Evolutionary conservation across 345 rosid genomes (phyloP).

Genomic region (Eucalyptus decipiens): DNA sequence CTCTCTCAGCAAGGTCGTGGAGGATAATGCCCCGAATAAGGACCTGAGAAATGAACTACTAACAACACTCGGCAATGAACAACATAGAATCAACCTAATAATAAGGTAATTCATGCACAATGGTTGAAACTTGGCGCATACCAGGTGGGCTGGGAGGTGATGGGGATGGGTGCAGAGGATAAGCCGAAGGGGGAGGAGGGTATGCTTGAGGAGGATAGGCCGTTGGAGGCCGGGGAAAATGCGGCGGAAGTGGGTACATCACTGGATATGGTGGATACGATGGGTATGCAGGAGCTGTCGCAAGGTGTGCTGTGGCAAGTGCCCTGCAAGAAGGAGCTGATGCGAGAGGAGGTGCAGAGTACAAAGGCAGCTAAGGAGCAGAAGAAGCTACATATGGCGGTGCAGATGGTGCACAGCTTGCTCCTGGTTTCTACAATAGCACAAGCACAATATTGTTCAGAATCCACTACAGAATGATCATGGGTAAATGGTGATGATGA

Average conservation of each 20-base stretch:
- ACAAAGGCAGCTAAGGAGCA: not conserved
- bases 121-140: not conserved
- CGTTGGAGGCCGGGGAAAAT: not conserved
- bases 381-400: not conserved
- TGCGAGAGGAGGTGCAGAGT: slow-evolving; percentile 7
- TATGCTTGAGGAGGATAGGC: not conserved
- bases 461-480: no score
- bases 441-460: no score
- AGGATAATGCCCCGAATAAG: not conserved
- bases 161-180: slow-evolving; percentile 15
- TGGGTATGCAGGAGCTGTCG: slow-evolving; percentile 5
- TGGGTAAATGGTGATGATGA: no score
- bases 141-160: slow-evolving; percentile 29
- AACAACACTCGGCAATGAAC: not conserved
- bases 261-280: not conserved
- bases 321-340: slow-evolving; percentile 11
- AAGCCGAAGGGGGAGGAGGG: not conserved
- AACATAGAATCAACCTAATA: not conserved
- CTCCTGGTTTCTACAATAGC: no score
- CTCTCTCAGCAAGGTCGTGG: not conserved
- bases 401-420: no score
- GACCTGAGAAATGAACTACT: not conserved
- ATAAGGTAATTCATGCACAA: not conserved
- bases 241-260: not conserved
- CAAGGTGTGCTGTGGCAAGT: not conserved